Evolutionary conservation across 768 basidiomycete species (phyloP).

Genomic region (Mycena haematopus): DNA sequence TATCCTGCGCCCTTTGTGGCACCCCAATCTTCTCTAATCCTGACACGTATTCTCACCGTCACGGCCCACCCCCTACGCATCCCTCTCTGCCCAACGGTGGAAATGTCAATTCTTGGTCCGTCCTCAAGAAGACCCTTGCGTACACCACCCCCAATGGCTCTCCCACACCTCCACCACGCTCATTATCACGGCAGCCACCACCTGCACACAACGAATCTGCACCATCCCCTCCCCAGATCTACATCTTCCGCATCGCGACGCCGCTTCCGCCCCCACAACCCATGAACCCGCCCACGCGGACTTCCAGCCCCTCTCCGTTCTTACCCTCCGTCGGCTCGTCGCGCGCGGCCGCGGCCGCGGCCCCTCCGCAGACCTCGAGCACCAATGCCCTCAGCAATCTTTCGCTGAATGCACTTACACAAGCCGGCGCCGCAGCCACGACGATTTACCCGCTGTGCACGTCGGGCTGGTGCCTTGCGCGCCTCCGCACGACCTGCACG

Average conservation of each 20-base stretch:
- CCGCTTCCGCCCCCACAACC: slow-evolving; percentile 39
- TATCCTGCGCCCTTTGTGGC: slow-evolving; percentile 86
- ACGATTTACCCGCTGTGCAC: slow-evolving; percentile 83
- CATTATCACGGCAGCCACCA: slow-evolving; percentile 34
- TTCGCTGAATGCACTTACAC: slow-evolving; percentile 39
- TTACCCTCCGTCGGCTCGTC: slow-evolving; percentile 31
- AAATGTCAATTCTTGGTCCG: slow-evolving; percentile 60
- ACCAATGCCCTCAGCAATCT: slow-evolving; percentile 41
- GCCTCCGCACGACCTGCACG: slow-evolving; percentile 86
- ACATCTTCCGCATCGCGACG: slow-evolving; percentile 71
- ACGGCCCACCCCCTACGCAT: slow-evolving; percentile 40
- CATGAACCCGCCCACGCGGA: slow-evolving; percentile 27
- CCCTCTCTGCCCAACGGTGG: slow-evolving; percentile 40
- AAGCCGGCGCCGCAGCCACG: slow-evolving; percentile 35
- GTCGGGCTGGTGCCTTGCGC: slow-evolving; percentile 84
- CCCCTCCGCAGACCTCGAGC: slow-evolving; percentile 21
- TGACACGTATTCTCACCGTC: slow-evolving; percentile 35
- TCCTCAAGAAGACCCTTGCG: slow-evolving; percentile 60
- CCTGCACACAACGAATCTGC: slow-evolving; percentile 20
- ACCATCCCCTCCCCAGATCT: slow-evolving; percentile 54
- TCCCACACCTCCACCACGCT: slow-evolving; percentile 40
- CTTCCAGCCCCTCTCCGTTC: slow-evolving; percentile 39
- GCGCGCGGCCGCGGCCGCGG: slow-evolving; percentile 33
- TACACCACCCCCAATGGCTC: slow-evolving; percentile 35
- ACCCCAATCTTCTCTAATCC: slow-evolving; percentile 53